Evolutionary conservation across 1,139 yeast genomes (phyloP), one percentile per base, ranked within the genome.

Genomic region (Yamadazyma pseudoaaseri): DNA sequence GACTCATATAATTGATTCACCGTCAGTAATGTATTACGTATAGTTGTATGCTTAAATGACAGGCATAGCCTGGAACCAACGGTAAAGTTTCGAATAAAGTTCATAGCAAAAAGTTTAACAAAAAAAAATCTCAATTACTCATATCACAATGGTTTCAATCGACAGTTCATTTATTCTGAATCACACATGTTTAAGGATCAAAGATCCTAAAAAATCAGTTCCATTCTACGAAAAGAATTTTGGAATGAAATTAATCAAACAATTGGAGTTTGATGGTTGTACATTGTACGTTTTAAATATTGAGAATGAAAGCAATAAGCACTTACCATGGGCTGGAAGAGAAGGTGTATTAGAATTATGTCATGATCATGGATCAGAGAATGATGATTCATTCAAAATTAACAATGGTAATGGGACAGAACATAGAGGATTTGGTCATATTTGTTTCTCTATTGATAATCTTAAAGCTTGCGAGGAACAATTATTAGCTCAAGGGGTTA

Each of bases 401-500:
- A 84, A 79, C 63, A 84, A 82, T 50, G 98, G 98, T 40, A 92
- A 92, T 56, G 79, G 73, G 10, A 83, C 80, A 34, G 92, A 95
- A 28, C 69, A 79, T 58, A 77, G 92, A 47, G 98, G 98, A 0
- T 92, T 89, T 55, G 98, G 98, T 14, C 98, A 92, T 61, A 79
- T 89, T 40, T 86, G 96, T 62, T 65, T 90, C 47, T 71, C 95
- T 1, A 96, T 90, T 12, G 87, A 87, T 51, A 82, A 90, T 62
- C 76, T 92, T 44, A 78, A 63, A 36, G 75, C 58, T 12, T 66
- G 80, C 7, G 87, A 92, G 58, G 62, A 65, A 30, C 58, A 65
- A 12, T 67, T 90, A 37, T 68, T 79, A 40, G 68, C 63, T 24
- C 64, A 68, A 30, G 85, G 81, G 4, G 97, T 85, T 36, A 58